Base-by-base conservation (phyloP, 2,329 filamentous ascomycete genomes). In the Aschersonia sp. region DNA sequence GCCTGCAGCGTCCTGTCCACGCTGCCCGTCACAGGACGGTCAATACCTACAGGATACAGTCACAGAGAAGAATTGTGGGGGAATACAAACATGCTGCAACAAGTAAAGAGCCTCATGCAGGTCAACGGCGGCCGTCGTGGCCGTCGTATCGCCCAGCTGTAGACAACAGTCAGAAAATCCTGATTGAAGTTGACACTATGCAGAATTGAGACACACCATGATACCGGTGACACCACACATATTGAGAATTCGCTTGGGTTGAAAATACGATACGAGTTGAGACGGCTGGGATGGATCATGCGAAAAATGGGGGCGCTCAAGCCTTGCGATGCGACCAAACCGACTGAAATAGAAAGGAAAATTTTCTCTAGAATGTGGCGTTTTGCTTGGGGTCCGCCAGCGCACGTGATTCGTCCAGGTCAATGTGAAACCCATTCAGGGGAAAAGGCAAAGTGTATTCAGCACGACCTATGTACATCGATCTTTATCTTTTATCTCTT, bases 1-100 rank as follows among this genome's bases (percentile, higher is more conserved):
- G 53, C 89, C 89, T 48, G 82, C 85, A 45, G 89, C 89, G 81
- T 95, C 89, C 64, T 94, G 88, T 47, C 87, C 86, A 20, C 50
- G 50, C 49, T 50, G 49, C 31, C 35, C 35, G 31, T 31, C 59
- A 85, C 66, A 53, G 42, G 59, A 58, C 45, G 58, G 47, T 58
- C 48, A 57, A 55, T 30, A 44, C 46, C 30, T 4, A 38, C 42
- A 12, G 44, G 5, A 31, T 1, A 57, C 60, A 10, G 41, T 20
- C 29, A 5, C 20, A 32, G 12, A 35, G 50, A 62, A 50, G 46
- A 47, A 44, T 38, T 38, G 12, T 12, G 35, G 35, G 32, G 30
- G 44, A 28, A 32, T 42, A 60, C 60, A 53, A 41, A 59, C 72
- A 52, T 68, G 66, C 61, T 83, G 82, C 7, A 86, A 76, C 56